Evolutionary conservation across 768 basidiomycete genomes (phyloP), one percentile per base, ranked within the genome.

Genomic region (Tulasnella sp.): DNA sequence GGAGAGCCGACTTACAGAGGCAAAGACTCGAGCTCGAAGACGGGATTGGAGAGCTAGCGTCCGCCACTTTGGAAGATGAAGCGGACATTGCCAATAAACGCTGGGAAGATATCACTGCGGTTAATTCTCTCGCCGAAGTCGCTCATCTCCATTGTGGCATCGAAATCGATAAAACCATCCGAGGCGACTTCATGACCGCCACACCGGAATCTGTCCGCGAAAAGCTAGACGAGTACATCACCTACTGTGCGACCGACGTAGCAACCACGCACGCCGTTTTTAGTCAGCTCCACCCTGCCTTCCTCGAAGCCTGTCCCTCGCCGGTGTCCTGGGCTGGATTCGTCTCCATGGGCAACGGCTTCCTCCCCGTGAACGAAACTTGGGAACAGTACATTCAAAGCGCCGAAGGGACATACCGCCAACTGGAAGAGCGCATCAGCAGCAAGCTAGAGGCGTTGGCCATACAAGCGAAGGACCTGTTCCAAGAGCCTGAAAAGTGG

Each of bases 21-120:
- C 68, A 47, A 17, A 17, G 42, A 34, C 29, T 26, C 14, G 74
- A 74, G n/a, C 32, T 66, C 22, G 74, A 62, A 32, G 75, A 66
- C n/a, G 37, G 32, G 9, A 26, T 71, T 16, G 34, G 35, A 32
- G 35, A 62, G 26, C 17, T 71, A 39, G 12, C 26, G 8, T 35
- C 64, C 3, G 62, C 62, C 14, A 17, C n/a, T 19, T 64, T 71
- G 26, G 83, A 84, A 6, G 81, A 80, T 8, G 83, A 82, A 9
- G 83, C 81, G 37, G 82, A 79, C 1, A 84, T 83, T 12, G 78
- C 83, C 14, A 79, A 79, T 1, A 88, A 89, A 76, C 86, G 89
- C 16, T 99, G 97, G 97, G 92, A 98, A 79, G 92, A 95, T 65
- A 83, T 97, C 36, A 95, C 95, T 0, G 91, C 95, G 2, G 87